phyloP scores from a whole-genome alignment of 371 early-diverging fungal genomes.

The Rhizopus sp. region DNA sequence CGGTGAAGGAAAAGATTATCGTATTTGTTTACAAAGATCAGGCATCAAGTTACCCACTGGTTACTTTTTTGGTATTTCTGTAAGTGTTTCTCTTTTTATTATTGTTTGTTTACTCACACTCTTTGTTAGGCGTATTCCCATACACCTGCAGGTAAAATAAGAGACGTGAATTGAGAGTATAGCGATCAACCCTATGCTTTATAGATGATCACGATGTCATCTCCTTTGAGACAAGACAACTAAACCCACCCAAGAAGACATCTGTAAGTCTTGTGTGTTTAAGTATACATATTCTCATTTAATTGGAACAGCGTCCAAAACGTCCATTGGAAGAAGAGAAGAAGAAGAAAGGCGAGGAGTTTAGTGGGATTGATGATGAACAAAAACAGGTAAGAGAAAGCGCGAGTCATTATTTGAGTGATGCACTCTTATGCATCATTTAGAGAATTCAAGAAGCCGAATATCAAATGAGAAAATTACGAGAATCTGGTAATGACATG shows the following conservation, averaged over 20 bases:
- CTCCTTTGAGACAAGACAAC: conserved; percentile 73
- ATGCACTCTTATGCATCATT: neutral
- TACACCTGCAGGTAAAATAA: conserved; percentile 39
- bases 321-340: conserved; percentile 67
- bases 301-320: conserved; percentile 31
- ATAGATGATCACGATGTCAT: conserved; percentile 82
- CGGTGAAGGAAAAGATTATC: conserved; percentile 51
- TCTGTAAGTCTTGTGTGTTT: conserved; percentile 32
- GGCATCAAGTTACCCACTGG: conserved; percentile 68
- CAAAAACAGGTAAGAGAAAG: conserved; percentile 39
- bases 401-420: neutral
- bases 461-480: conserved; percentile 42
- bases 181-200: neutral
- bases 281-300: neutral
- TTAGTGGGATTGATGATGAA: conserved; percentile 49
- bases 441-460: conserved; percentile 65
- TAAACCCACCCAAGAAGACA: conserved; percentile 63
- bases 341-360: conserved; percentile 58
- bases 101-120: conserved; percentile 5
- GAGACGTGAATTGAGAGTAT: neutral
- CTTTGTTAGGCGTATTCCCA: conserved; percentile 34
- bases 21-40: conserved; percentile 63
- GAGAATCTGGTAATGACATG: conserved; percentile 30
- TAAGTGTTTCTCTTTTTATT: conserved; percentile 27
- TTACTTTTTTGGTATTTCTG: conserved; percentile 83